phyloP scores from a whole-genome alignment of 768 basidiomycete genomes.

The Tubosaeta brunneosetosa region DNA sequence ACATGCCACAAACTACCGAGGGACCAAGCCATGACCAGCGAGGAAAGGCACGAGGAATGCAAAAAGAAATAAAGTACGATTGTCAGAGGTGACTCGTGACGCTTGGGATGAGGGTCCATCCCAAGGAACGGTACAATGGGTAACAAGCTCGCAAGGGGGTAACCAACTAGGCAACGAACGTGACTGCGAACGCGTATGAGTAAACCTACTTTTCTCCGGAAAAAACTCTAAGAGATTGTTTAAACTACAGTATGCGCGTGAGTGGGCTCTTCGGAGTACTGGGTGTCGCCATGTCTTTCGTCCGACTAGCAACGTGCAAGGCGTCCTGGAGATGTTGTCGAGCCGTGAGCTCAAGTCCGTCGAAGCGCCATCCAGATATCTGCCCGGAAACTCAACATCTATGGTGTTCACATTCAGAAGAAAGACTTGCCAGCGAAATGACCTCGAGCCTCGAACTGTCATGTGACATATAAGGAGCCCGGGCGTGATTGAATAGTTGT shows the following conservation, averaged over 20 bases:
- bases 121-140: too few relatives aligned
- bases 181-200: background rate
- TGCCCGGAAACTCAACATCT: background rate
- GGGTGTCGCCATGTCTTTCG: background rate
- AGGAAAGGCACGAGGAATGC: too few relatives aligned
- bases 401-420: background rate
- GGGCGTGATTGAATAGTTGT: slow-evolving; percentile 1
- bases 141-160: background rate
- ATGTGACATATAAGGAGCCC: background rate
- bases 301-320: background rate
- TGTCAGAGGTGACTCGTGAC: too few relatives aligned
- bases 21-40: too few relatives aligned
- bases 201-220: background rate
- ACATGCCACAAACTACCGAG: too few relatives aligned
- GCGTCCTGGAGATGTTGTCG: background rate
- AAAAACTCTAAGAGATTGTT: background rate
- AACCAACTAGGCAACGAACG: background rate
- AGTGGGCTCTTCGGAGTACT: background rate
- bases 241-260: background rate
- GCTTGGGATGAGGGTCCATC: too few relatives aligned
- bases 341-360: background rate
- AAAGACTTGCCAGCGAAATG: slow-evolving; percentile 1
- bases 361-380: slow-evolving; percentile 8
- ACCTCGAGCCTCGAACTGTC: background rate
- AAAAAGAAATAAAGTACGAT: background rate